Percentiles rank a stretch among this genome's conserved stretches.
Evolutionary conservation across 768 basidiomycete genomes (phyloP).

Genomic region (Tephrocybe sp.): DNA sequence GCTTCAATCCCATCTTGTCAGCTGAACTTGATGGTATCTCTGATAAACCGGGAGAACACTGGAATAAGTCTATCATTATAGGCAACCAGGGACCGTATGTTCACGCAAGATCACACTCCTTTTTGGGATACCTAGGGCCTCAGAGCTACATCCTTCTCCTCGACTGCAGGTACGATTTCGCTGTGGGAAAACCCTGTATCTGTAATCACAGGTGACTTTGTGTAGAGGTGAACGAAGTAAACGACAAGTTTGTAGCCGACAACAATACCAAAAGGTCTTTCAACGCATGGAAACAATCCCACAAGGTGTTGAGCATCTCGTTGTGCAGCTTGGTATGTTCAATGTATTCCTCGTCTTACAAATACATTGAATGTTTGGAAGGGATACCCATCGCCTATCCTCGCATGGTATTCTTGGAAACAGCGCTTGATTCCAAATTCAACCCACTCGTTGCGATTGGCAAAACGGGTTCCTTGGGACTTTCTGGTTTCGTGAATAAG

Average conservation of each 20-base stretch:
- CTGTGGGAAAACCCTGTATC: not conserved
- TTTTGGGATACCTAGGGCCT: conserved; percentile 78
- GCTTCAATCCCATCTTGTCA: conserved; percentile 19
- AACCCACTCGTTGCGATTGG: conserved; percentile 84
- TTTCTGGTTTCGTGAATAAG: conserved; percentile 83
- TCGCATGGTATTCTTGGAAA: conserved; percentile 86
- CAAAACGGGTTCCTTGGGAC: conserved; percentile 59
- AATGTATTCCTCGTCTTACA: not conserved
- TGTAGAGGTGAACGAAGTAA: conserved; percentile 81
- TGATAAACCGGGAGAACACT: conserved; percentile 57
- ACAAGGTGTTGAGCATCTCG: conserved; percentile 69
- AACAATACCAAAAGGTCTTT: conserved; percentile 75
- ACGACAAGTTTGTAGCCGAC: conserved; percentile 72
- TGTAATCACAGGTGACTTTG: not conserved
- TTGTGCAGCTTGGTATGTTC: conserved; percentile 70
- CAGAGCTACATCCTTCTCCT: conserved; percentile 70
- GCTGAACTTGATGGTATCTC: conserved; percentile 75
- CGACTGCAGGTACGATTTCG: conserved; percentile 67
- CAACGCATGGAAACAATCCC: conserved; percentile 60
- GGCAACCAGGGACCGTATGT: conserved; percentile 78
- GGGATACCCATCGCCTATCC: conserved; percentile 89
- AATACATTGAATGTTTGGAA: conserved; percentile 18
- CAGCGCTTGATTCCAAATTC: conserved; percentile 71
- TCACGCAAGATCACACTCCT: conserved; percentile 78
- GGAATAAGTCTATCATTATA: conserved; percentile 69